phyloP scores from a whole-genome alignment of 164 flowering plant genomes.

The Dillenia suffruticosa region DNA sequence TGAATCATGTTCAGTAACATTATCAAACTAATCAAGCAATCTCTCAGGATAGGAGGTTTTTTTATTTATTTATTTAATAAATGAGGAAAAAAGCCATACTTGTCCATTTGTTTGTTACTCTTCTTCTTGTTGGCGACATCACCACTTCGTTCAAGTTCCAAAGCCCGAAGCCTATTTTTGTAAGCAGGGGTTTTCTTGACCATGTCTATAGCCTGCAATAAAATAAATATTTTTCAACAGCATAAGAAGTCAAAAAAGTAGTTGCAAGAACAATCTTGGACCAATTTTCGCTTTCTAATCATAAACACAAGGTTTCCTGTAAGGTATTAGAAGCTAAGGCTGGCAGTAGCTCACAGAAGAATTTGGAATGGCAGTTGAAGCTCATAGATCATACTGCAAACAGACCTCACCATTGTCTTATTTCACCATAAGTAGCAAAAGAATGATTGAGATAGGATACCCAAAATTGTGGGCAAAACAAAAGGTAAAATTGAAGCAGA shows the following conservation, averaged over 20 bases:
- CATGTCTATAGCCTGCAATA: slow-evolving; percentile 77
- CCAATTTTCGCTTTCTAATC: too few species aligned
- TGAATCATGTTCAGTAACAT: neutral
- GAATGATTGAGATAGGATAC: too few species aligned
- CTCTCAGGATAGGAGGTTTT: neutral
- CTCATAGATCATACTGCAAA: too few species aligned
- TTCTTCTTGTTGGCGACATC: slow-evolving; percentile 73
- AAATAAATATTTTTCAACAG: too few species aligned
- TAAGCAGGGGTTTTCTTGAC: slow-evolving; percentile 96
- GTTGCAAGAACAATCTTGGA: neutral
- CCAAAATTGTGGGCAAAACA: too few species aligned
- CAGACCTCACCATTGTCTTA: too few species aligned
- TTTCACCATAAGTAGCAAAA: too few species aligned
- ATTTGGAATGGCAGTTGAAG: too few species aligned
- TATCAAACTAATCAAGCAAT: neutral
- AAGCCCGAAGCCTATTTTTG: slow-evolving; percentile 78
- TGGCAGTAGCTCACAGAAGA: too few species aligned
- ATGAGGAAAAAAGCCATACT: slow-evolving; percentile 34
- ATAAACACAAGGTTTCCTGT: too few species aligned
- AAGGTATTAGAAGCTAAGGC: too few species aligned
- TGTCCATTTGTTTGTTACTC: slow-evolving; percentile 67
- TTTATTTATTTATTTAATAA: neutral
- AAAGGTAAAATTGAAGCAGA: too few species aligned
- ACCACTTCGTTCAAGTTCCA: slow-evolving; percentile 89
- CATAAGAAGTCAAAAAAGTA: neutral